Evolutionary conservation across 805 yeast genomes (phyloP).

Genomic region (Candida ovalis): DNA sequence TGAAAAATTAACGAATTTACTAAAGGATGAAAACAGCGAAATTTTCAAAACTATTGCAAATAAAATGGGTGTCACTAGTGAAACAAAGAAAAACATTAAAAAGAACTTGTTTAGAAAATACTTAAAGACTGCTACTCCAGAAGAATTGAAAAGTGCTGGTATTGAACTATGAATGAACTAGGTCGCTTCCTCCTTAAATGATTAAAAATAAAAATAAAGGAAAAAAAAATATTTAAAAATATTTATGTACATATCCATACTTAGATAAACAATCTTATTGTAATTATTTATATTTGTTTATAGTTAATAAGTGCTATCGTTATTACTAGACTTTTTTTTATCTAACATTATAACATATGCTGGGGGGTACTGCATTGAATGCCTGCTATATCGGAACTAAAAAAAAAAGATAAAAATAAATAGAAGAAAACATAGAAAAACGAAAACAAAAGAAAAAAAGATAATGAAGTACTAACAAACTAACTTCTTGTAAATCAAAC

Average conservation of each 20-base stretch:
- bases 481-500: too few relatives aligned
- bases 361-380: background rate
- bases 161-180: constrained; percentile 18
- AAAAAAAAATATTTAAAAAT: background rate
- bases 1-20: constrained; percentile 13
- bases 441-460: background rate
- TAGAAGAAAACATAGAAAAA: background rate
- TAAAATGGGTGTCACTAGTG: constrained; percentile 35
- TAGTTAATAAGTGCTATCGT: background rate
- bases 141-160: constrained; percentile 26
- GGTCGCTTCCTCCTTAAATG: too few relatives aligned
- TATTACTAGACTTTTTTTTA: too few relatives aligned
- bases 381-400: background rate
- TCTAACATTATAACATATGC: background rate
- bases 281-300: background rate
- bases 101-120: constrained; percentile 74
- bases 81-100: constrained; percentile 49
- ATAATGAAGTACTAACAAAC: too few relatives aligned
- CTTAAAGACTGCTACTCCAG: constrained; percentile 25
- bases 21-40: constrained; percentile 31
- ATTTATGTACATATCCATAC: background rate
- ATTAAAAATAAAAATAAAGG: background rate
- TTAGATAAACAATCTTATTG: background rate
- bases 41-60: constrained; percentile 34
- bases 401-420: background rate